Base-by-base conservation (phyloP, 768 basidiomycete species). In the Myochromella boudieri region DNA sequence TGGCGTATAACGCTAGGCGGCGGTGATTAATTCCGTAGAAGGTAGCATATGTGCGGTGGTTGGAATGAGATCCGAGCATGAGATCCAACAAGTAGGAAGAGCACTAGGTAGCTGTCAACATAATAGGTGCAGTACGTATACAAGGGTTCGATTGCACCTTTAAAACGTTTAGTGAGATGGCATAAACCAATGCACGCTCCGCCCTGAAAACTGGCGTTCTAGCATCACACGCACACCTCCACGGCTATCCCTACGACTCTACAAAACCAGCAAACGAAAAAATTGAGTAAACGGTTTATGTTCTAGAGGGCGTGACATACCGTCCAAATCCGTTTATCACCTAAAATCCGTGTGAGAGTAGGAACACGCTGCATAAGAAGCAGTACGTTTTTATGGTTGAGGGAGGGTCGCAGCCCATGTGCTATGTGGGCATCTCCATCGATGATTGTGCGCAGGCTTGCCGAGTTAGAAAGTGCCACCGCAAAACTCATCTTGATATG, bases 311-410 rank as follows among this genome's bases (percentile, higher is more conserved):
- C n/a, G 32, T 24, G 28, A 68, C 77, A 44, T 52, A 82, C 83
- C 52, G 67, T 77, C 82, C 83, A 85, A 9, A 76, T 58, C 29
- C 80, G 67, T 14, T 71, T 69, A 47, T 73, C 75, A 15, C 71
- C 74, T 10, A 81, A 65, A 33, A 85, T 65, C 44, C 68, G 76
- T 34, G 60, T 64, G 36, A 86, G 60, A 17, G 54, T 66, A 2
- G 62, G 66, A 18, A 72, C 69, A 3, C 55, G 50, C 24, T 57
- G 55, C 65, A 79, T 75, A 61, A 84, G 64, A 28, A 64, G 43
- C 8, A 59, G 61, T 17, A 71, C 70, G 25, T 68, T 69, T 9
- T 68, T 65, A 26, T 58, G 62, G 37, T 57, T 64, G 15, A 81
- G 64, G 8, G 66, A 62, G 6, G 68, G 61, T 41, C 64, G 68